A percentile compares a stretch with the other conserved stretches of the same genome.
Evolutionary conservation across 306 rosid species (phyloP).

Genomic region (Sicyos edulis): DNA sequence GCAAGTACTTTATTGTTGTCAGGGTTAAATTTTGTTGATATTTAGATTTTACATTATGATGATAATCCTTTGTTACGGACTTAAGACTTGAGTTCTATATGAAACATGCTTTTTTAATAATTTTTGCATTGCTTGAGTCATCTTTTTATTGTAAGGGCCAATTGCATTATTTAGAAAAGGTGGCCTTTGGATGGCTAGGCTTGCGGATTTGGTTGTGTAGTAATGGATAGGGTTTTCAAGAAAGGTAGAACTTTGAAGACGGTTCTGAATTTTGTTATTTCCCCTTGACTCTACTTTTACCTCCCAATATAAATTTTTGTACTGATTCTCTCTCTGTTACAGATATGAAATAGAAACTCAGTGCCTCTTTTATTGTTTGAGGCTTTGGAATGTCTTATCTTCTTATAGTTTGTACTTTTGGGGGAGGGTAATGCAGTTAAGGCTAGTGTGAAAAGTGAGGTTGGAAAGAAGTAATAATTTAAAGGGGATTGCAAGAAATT

Average conservation of each 20-base stretch:
- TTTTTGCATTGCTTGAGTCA: background rate
- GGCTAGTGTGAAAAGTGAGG: background rate
- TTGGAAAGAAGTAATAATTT: background rate
- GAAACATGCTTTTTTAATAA: background rate
- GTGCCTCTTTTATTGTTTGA: background rate
- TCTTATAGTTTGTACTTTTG: background rate
- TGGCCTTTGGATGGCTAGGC: background rate
- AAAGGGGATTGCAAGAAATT: background rate
- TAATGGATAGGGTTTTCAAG: background rate
- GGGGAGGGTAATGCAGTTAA: background rate
- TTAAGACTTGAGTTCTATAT: background rate
- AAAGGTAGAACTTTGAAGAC: background rate
- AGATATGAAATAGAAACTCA: background rate
- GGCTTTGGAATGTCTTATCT: constrained; percentile 4
- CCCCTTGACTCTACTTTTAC: background rate
- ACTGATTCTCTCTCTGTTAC: background rate
- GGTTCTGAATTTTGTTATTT: background rate
- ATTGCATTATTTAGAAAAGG: background rate
- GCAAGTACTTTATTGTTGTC: constrained; percentile 35
- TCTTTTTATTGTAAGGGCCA: background rate
- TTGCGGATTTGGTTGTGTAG: background rate
- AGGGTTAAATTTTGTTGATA: background rate
- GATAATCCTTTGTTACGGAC: background rate
- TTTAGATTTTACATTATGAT: constrained; percentile 16
- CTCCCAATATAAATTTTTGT: background rate